These are phyloP conservation scores for Chalaropsis ovoidea DNA, from an alignment of 2,329 filamentous ascomycete species.

Conservation along the genomic window DNA sequence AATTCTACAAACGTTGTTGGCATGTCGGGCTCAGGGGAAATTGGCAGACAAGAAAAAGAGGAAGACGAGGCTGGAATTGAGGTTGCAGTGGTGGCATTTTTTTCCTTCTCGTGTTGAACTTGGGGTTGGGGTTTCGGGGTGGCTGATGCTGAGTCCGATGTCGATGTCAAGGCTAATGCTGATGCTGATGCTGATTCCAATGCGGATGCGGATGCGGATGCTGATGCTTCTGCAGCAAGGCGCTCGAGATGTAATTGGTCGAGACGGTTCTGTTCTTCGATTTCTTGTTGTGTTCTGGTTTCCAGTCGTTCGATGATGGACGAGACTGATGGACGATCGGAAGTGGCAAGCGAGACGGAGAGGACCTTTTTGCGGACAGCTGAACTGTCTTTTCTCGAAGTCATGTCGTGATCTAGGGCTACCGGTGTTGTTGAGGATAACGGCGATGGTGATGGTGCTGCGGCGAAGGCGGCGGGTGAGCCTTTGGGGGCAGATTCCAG, in stretches of 20 bases:
- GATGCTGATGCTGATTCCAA: not conserved
- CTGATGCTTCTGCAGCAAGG: not conserved
- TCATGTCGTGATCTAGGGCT: not conserved
- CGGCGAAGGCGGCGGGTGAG: not conserved
- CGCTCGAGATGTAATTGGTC: constrained; percentile 20
- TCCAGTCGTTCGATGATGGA: constrained; percentile 23
- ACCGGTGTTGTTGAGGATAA: not conserved
- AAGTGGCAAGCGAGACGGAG: constrained; percentile 18
- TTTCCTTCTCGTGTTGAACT: not conserved
- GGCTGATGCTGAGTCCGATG: not conserved
- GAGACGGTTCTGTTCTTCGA: constrained; percentile 22
- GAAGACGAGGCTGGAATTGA: constrained; percentile 10
- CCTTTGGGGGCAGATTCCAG: not conserved
- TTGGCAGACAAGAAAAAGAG: not conserved
- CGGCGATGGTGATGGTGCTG: not conserved
- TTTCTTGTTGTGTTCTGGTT: constrained; percentile 21
- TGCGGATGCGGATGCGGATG: not conserved
- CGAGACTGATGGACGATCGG: constrained; percentile 19
- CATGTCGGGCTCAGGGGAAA: constrained; percentile 18
- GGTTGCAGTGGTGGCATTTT: not conserved
- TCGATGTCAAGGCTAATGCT: too few relatives aligned
- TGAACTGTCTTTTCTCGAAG: constrained; percentile 7
- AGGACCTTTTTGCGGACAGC: constrained; percentile 22
- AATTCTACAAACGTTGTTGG: constrained; percentile 1
- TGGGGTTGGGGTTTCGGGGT: constrained; percentile 1